Evolutionary conservation across 495 filamentous ascomycete genomes (phyloP).

Genomic region (Cudoniella acicularis): DNA sequence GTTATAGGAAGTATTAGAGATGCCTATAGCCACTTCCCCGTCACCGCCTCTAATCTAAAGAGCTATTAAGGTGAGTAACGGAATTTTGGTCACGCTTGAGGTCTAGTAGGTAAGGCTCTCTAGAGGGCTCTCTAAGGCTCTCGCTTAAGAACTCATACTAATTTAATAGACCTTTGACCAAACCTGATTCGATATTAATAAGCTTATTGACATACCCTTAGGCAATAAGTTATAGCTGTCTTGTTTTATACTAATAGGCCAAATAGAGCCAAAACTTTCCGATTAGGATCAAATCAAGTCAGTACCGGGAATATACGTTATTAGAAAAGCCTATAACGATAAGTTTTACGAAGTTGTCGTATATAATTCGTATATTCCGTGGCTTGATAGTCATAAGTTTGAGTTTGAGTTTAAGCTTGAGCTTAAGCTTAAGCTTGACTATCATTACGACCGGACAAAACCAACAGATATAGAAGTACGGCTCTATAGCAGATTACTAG

Average conservation of each 20-base stretch:
- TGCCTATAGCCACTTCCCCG: constrained; percentile 3
- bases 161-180: constrained; percentile 7
- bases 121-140: background rate
- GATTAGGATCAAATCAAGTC: background rate
- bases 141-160: constrained; percentile 4
- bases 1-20: too few species aligned
- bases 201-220: background rate
- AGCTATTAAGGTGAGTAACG: constrained; percentile 1
- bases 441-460: background rate
- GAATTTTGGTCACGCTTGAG: constrained; percentile 3
- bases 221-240: background rate
- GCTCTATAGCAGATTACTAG: too few species aligned
- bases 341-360: background rate
- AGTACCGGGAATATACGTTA: background rate
- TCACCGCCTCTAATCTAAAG: constrained; percentile 3
- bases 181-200: constrained; percentile 4
- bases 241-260: background rate
- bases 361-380: background rate
- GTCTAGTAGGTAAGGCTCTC: constrained; percentile 1
- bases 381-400: background rate
- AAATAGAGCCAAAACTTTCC: background rate
- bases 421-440: too few species aligned
- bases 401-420: background rate
- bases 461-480: background rate
- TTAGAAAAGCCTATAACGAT: background rate